These are phyloP conservation scores for Puccinia triticina DNA, from an alignment of 1,284 basidiomycete species.

Conservation along the genomic window DNA sequence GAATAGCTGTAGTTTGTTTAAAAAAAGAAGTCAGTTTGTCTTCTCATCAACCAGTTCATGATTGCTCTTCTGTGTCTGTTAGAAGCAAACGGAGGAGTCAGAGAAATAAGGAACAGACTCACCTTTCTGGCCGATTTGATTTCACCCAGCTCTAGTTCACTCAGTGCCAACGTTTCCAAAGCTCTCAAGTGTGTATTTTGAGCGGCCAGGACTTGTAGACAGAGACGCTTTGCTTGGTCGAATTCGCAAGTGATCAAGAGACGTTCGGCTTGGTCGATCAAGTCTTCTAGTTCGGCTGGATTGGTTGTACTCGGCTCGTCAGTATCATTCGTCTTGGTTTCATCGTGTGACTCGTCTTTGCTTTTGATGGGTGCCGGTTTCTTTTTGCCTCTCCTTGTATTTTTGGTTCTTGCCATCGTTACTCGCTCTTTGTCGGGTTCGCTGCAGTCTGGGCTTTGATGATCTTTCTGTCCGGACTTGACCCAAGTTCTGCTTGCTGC, in stretches of 20 bases:
- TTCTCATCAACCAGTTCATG: too few species aligned
- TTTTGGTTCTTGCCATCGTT: conserved; percentile 37
- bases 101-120: conserved; percentile 57
- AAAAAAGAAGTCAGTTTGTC: neutral
- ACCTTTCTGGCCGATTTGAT: conserved; percentile 74
- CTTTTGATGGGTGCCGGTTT: neutral
- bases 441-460: too few species aligned
- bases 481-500: too few species aligned
- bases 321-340: neutral
- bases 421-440: too few species aligned
- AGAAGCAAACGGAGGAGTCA: neutral
- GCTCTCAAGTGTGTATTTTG: conserved; percentile 28
- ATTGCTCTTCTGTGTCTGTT: too few species aligned
- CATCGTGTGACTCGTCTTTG: neutral
- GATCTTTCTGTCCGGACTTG: too few species aligned
- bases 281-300: neutral
- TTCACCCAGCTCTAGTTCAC: conserved; percentile 69
- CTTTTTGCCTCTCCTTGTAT: conserved; percentile 14
- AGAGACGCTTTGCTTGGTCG: conserved; percentile 28
- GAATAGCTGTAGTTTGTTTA: conserved; percentile 24
- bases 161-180: conserved; percentile 56
- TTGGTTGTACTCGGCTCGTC: neutral
- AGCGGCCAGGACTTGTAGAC: conserved; percentile 10
- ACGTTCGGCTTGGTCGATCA: conserved; percentile 32
- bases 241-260: conserved; percentile 37